phyloP scores from a whole-genome alignment of 352 stramenopile species.

The Globisporangium radiosum region DNA sequence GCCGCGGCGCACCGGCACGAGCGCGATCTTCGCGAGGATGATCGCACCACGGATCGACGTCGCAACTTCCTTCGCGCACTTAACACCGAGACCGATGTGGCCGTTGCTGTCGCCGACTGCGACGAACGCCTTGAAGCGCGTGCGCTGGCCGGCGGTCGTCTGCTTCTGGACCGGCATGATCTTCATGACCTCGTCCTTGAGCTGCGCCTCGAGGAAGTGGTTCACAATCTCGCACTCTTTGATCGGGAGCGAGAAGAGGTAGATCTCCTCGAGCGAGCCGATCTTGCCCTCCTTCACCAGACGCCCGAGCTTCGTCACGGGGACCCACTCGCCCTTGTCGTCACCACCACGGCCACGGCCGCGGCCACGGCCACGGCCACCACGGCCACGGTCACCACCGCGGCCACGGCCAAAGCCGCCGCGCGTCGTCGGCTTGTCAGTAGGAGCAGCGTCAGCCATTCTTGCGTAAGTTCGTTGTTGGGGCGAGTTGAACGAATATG shows the following conservation, averaged over 20 bases:
- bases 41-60: conserved; percentile 99
- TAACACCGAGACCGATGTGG: conserved; percentile 99
- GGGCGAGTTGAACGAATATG: conserved; percentile 69
- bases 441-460: conserved; percentile 71
- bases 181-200: conserved; percentile 99
- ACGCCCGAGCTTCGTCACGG: conserved; percentile 99
- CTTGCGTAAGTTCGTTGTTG: conserved; percentile 28
- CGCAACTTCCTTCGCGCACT: conserved; percentile 99
- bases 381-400: conserved; percentile 75
- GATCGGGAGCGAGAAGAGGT: conserved; percentile 99
- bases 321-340: conserved; percentile 96
- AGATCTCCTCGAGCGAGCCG: conserved; percentile 99
- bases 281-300: conserved; percentile 99
- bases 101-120: conserved; percentile 97
- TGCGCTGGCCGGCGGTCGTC: conserved; percentile 98
- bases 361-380: conserved; percentile 74
- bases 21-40: conserved; percentile 98
- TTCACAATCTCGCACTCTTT: conserved; percentile 99
- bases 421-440: conserved; percentile 55
- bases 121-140: conserved; percentile 99
- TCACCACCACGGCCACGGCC: conserved; percentile 85
- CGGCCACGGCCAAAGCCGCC: conserved; percentile 91
- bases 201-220: conserved; percentile 96
- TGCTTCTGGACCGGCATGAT: conserved; percentile 99
- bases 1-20: conserved; percentile 97